Percentiles rank a stretch among this genome's conserved stretches.
phyloP scores from a whole-genome alignment of 768 basidiomycete genomes.

The Trametes elegans region DNA sequence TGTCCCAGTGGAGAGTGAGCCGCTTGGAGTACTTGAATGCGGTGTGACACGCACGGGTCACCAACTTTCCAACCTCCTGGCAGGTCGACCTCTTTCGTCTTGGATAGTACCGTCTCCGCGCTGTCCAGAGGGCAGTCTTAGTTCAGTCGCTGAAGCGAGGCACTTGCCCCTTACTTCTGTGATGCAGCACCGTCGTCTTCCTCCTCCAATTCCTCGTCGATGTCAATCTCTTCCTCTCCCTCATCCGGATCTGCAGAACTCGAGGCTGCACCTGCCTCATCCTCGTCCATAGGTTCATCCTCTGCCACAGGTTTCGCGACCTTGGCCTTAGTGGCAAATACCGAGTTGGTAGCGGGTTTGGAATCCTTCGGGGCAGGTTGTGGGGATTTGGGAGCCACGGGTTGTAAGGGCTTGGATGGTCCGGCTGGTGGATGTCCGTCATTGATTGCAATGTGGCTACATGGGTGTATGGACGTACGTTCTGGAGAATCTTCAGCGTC shows the following conservation, averaged over 20 bases:
- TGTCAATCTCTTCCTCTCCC: conserved; percentile 31
- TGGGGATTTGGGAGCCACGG: neutral
- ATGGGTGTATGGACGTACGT: neutral
- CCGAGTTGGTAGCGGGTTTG: neutral
- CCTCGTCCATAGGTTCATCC: conserved; percentile 22
- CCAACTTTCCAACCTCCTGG: conserved; percentile 83
- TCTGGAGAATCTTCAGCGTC: conserved; percentile 31
- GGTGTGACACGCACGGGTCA: conserved; percentile 58
- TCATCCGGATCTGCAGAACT: conserved; percentile 31
- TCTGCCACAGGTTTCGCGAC: conserved; percentile 21
- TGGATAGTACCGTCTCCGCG: conserved; percentile 65
- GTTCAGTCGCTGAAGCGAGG: neutral
- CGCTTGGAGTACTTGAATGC: neutral
- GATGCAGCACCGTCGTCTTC: conserved; percentile 52
- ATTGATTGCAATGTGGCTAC: neutral
- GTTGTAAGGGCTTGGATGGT: conserved; percentile 4
- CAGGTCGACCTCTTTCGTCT: conserved; percentile 68
- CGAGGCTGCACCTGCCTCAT: conserved; percentile 19
- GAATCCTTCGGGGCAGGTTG: neutral
- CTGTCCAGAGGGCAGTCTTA: conserved; percentile 34
- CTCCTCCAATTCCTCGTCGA: conserved; percentile 37
- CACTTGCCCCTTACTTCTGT: conserved; percentile 50
- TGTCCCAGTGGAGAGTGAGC: conserved; percentile 28
- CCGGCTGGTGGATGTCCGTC: conserved; percentile 1
- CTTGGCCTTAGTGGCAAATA: neutral